phyloP scores from a whole-genome alignment of 257 asterid species.

The Solanum virginianum region DNA sequence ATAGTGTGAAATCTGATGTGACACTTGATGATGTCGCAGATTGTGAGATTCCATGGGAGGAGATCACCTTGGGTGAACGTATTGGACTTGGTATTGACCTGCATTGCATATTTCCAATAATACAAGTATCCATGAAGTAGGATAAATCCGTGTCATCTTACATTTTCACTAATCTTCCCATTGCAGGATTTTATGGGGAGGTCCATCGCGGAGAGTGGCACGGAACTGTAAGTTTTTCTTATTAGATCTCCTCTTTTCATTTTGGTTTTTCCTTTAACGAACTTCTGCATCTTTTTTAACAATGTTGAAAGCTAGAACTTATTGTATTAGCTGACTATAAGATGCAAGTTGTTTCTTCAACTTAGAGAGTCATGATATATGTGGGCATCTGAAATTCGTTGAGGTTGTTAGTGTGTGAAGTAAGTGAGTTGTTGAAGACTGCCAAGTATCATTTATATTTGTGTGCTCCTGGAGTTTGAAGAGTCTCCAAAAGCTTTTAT shows the following conservation, averaged over 20 bases:
- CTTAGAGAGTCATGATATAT: not conserved
- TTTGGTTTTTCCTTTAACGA: not conserved
- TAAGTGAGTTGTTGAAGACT: not conserved
- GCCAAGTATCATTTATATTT: not conserved
- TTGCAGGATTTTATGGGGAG: constrained; percentile 92
- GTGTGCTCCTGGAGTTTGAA: not conserved
- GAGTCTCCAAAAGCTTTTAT: not conserved
- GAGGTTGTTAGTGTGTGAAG: not conserved
- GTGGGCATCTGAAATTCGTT: not conserved
- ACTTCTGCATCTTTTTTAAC: not conserved
- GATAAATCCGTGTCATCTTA: not conserved
- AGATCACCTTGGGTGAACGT: constrained; percentile 96
- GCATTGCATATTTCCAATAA: constrained; percentile 1
- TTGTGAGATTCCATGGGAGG: constrained; percentile 92
- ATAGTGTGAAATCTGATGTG: constrained; percentile 68
- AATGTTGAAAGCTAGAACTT: not conserved
- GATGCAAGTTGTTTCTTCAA: not conserved
- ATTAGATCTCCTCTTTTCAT: not conserved
- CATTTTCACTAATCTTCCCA: constrained; percentile 6
- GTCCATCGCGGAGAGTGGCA: constrained; percentile 98
- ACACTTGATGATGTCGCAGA: constrained; percentile 87
- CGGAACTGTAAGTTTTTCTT: constrained; percentile 73
- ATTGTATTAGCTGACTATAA: not conserved
- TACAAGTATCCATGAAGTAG: constrained; percentile 1
- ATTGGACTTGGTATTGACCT: constrained; percentile 85